phyloP scores from a whole-genome alignment of 371 early-diverging fungal genomes.

The Coemansia sp. region DNA sequence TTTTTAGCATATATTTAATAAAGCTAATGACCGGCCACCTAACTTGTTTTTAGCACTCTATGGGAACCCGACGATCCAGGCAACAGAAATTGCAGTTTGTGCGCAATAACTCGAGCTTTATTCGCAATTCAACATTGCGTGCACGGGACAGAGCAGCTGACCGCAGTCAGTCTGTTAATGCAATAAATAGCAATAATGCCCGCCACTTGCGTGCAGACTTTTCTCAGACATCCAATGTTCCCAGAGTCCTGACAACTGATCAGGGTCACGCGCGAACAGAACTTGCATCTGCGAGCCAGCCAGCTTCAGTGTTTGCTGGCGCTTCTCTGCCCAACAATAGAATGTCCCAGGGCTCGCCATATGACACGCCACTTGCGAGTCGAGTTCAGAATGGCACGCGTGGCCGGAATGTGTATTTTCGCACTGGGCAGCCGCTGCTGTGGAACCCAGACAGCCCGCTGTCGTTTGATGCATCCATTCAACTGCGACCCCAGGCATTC shows the following conservation, averaged over 20 bases:
- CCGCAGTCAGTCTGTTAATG: neutral
- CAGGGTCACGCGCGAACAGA: neutral
- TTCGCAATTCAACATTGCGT: too few relatives aligned
- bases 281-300: neutral
- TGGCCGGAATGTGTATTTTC: neutral
- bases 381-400: neutral
- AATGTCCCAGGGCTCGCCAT: neutral
- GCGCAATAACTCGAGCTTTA: neutral
- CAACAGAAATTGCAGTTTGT: neutral
- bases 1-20: neutral
- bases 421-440: neutral
- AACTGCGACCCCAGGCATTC: neutral
- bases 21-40: neutral
- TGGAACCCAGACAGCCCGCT: neutral
- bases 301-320: neutral
- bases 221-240: neutral
- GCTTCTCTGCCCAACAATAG: neutral
- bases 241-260: neutral
- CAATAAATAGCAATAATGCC: neutral
- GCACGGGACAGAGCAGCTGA: constrained; percentile 10
- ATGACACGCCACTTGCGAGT: neutral
- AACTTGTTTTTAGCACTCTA: neutral
- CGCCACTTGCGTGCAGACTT: neutral
- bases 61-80: constrained; percentile 2
- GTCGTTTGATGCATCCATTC: neutral